Evolutionary conservation across 1,139 yeast species (phyloP).

Genomic region (Suhomyces wounanorum): DNA sequence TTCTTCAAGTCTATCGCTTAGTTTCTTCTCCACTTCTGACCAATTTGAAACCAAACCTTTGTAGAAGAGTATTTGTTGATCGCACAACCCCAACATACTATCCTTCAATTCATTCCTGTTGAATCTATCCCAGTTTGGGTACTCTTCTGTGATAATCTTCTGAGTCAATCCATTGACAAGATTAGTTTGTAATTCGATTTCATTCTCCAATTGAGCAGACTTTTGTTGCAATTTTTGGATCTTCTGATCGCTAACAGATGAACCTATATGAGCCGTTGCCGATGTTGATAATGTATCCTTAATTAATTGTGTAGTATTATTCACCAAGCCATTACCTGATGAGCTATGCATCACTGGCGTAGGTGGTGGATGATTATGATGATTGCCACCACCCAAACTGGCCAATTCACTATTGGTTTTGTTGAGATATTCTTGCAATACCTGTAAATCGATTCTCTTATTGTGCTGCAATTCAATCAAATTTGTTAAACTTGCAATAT

Average conservation of each 20-base stretch:
- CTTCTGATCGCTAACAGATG: constrained; percentile 40
- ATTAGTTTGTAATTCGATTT: constrained; percentile 56
- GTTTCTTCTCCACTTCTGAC: constrained; percentile 57
- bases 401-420: constrained; percentile 72
- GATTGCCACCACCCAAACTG: constrained; percentile 53
- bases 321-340: constrained; percentile 38
- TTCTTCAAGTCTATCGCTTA: constrained; percentile 42
- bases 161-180: constrained; percentile 61
- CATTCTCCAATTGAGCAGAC: constrained; percentile 44
- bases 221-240: constrained; percentile 34
- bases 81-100: constrained; percentile 70
- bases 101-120: constrained; percentile 76
- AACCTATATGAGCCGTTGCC: constrained; percentile 45
- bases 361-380: constrained; percentile 30
- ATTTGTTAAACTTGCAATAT: constrained; percentile 72
- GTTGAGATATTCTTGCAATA: constrained; percentile 71
- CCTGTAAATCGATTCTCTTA: constrained; percentile 88
- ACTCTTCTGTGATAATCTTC: constrained; percentile 75
- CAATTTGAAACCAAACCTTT: constrained; percentile 71
- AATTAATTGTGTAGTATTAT: constrained; percentile 47
- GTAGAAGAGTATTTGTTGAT: constrained; percentile 75
- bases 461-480: constrained; percentile 85
- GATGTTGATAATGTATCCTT: constrained; percentile 50
- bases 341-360: constrained; percentile 31
- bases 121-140: constrained; percentile 77